A percentile compares a stretch with the other conserved stretches of the same genome.
phyloP scores from a whole-genome alignment of 495 filamentous ascomycete genomes.

The Hyaloscypha hepaticicola region DNA sequence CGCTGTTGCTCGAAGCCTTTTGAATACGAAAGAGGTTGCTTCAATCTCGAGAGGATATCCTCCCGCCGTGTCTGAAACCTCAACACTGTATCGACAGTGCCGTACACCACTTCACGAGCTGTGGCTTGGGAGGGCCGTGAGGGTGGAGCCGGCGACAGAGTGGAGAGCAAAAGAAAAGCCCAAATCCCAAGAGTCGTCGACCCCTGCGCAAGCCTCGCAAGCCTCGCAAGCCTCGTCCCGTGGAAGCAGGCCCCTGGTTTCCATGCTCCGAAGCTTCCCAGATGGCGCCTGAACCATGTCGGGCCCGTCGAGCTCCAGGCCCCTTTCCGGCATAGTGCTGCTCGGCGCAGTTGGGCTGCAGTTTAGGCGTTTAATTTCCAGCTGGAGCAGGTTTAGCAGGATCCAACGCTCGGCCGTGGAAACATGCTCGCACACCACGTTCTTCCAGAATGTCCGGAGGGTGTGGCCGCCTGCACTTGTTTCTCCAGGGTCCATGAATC shows the following conservation, averaged over 20 bases:
- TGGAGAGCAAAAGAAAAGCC: neutral
- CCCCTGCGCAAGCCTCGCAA: constrained; percentile 7
- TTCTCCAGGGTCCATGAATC: neutral
- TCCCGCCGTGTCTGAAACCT: constrained; percentile 24
- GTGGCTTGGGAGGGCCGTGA: neutral
- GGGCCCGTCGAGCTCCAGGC: neutral
- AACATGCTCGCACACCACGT: neutral
- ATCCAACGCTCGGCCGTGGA: neutral
- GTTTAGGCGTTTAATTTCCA: neutral
- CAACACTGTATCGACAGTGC: constrained; percentile 11
- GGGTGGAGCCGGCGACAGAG: neutral
- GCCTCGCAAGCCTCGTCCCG: neutral
- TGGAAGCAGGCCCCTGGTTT: constrained; percentile 3
- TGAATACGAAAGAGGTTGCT: neutral
- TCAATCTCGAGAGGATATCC: neutral
- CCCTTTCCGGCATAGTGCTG: neutral
- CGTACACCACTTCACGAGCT: constrained; percentile 1
- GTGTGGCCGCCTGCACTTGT: neutral
- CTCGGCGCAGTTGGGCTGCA: neutral
- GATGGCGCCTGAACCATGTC: neutral
- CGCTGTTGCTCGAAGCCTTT: neutral
- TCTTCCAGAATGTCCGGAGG: neutral
- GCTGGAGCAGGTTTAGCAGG: neutral
- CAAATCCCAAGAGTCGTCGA: constrained; percentile 25
- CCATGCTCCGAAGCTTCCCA: neutral